Base-by-base conservation (phyloP, 805 yeast species). In the Candida sphagnicola region DNA sequence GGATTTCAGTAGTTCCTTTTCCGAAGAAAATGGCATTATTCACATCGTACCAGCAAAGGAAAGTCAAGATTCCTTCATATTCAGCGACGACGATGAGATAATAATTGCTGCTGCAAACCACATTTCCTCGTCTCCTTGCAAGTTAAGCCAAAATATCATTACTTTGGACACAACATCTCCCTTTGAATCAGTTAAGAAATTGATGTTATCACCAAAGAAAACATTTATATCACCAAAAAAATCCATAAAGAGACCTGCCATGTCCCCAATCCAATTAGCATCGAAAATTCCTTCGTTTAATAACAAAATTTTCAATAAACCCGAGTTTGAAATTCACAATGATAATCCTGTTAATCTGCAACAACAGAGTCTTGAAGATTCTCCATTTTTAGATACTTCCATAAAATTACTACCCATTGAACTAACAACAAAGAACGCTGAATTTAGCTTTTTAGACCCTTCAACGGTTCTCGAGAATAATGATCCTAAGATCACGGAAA, bases 31-130 rank as follows among this genome's bases (percentile, higher is more conserved):
- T 8, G 11, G 11, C 17, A 12, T 13, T 14, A 13, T 14, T 8
- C 29, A 26, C 14, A n/a, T 23, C 5, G 25, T 18, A 11, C 26
- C 35, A 8, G 10, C 6, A 15, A 29, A 18, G 18, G 35, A 23
- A n/a, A 33, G 35, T n/a, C 35, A 33, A 23, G 35, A 33, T 11
- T 33, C 35, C n/a, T 33, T 33, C 14, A 23, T 33, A n/a, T 33
- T 33, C 17, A 33, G 35, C 18, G 35, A 33, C 18, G 35, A 33
- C 17, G 35, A 33, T 21, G 35, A 33, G 12, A 33, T 33, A 4
- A 11, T 33, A 6, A 33, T 21, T 21, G 35, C 35, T 6, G 35
- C 35, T 4, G 35, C 35, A 4, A 21, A 24, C 10, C 35, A 33
- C 10, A 15, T 19, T 4, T 19, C 28, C 5, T 12, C 35, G 12